Evolutionary conservation across 2,329 filamentous ascomycete genomes (phyloP), one percentile per base, ranked within the genome.

Genomic region (Rhinocladiella similis): DNA sequence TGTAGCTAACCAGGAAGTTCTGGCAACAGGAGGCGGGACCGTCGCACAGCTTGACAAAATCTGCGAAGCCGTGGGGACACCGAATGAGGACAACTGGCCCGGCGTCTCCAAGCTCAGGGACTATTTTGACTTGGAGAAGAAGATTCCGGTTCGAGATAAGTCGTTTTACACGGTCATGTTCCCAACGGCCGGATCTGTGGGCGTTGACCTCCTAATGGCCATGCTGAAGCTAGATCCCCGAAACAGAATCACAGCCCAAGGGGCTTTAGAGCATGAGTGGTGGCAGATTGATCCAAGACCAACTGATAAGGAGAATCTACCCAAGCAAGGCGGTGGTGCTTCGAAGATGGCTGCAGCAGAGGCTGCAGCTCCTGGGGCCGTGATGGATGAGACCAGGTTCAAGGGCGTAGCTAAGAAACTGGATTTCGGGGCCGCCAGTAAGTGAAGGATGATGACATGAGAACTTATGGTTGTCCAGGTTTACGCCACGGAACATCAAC

Each of bases 61-160:
- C 62, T 91, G 87, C 69, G 85, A 91, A 67, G 86, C 87, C 52
- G 85, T 97, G 62, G 94, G 94, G 56, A 95, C 91, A 0, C 94
- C 94, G 0, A 94, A 86, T 3, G 94, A 99, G 70, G 90, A 94
- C 14, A 93, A 91, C 70, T 99, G 94, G 94, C 92, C 94, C 1
- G 93, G 93, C 25, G 92, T 99, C 6, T 86, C 86, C 3, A 85
- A 85, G 61, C 78, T 99, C 10, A 85, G 86, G 13, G 87, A 87
- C 57, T 99, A 94, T 73, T 84, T 91, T n/a, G 82, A 83, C 60
- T 68, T 83, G 54, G 72, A 75, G 54, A 80, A 85, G 60, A 63
- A 75, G 77, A 84, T 65, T 65, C 90, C 72, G 1, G 63, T 82
- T 19, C 82, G 83, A 60, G 84, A 84, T 1, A 82, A 83, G 60